Conservation (phyloP, 2,329 filamentous ascomycete genomes). For the Aspergillus neotritici region DNA sequence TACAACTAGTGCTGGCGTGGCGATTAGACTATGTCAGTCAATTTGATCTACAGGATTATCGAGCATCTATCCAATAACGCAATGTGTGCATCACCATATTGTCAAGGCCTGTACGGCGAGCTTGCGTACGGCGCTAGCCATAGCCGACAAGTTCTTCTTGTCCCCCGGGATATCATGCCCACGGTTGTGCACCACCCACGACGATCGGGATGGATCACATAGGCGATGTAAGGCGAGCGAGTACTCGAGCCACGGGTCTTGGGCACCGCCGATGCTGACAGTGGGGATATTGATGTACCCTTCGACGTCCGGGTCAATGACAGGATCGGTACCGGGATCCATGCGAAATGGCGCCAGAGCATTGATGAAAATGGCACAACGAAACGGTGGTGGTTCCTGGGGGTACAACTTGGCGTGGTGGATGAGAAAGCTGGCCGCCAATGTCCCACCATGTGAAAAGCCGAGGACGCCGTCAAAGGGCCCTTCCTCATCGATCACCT, state of each 20-base stretch:
- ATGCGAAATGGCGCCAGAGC: constrained; percentile 28
- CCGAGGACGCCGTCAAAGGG: constrained; percentile 32
- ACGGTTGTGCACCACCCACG: constrained; percentile 21
- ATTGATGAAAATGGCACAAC: constrained; percentile 32
- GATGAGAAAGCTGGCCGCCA: constrained; percentile 26
- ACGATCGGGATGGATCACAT: constrained; percentile 17
- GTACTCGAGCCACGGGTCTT: constrained; percentile 22
- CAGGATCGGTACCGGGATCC: constrained; percentile 16
- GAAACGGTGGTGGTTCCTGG: constrained; percentile 19
- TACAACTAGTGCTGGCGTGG: too few species aligned
- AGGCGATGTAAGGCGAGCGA: constrained; percentile 21
- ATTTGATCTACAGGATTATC: too few species aligned
- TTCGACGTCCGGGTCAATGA: constrained; percentile 20
- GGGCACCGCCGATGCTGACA: constrained; percentile 19
- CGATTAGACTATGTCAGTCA: too few species aligned
- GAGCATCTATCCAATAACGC: background rate
- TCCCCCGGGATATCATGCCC: constrained; percentile 26
- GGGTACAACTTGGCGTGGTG: constrained; percentile 23
- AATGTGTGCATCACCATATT: constrained; percentile 1
- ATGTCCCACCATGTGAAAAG: constrained; percentile 32
- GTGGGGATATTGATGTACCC: constrained; percentile 24
- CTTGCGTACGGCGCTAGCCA: constrained; percentile 21
- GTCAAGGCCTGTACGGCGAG: constrained; percentile 7
- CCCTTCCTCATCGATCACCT: constrained; percentile 23
- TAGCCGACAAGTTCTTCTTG: constrained; percentile 18